Evolutionary conservation across 169 alveolate genomes (phyloP), one percentile per base, ranked within the genome.

Genomic region (Babesia bovis): DNA sequence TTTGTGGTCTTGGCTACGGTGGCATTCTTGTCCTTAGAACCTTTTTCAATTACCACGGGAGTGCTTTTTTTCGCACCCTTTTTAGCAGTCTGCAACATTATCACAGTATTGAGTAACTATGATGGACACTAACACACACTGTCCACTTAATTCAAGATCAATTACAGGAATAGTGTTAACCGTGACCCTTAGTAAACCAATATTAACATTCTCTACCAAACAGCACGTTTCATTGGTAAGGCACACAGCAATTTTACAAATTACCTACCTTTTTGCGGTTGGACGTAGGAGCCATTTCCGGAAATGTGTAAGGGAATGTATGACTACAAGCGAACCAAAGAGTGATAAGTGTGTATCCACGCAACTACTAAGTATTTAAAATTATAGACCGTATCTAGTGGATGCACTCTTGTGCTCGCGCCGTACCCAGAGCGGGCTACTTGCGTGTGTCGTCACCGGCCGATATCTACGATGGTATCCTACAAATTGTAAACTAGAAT

Each of bases 381-480:
- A 52, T 6, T 12, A 19, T 4, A 23, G 60, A 52, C 2, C 30
- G 21, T 56, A 1, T 19, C 36, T 28, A 12, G 33, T 17, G 73
- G 73, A 17, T 63, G 73, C 73, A 63, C 73, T 63, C 44, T 5
- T 30, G 73, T 63, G 73, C 73, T 63, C 73, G 60, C 60, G 13
- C n/a, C 15, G 49, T 33, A n/a, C 36, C 32, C 7, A 52, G 73
- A 59, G 69, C 38, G 73, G 44, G 60, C 38, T n/a, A 49, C 50
- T n/a, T n/a, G 51, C 28, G 52, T 6, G 36, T 38, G 51, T 33
- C 32, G 26, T 28, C 30, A 52, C 3, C 23, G 26, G 23, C 4
- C 53, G 44, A 19, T 26, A n/a, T 63, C 53, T 47, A 44, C 28
- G 1, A 47, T 4, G 1, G 49, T 41, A 3, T 63, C 73, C 73